These are phyloP conservation scores for Alloascoidea africana DNA, from an alignment of 805 yeast genomes.

Conservation along the genomic window DNA sequence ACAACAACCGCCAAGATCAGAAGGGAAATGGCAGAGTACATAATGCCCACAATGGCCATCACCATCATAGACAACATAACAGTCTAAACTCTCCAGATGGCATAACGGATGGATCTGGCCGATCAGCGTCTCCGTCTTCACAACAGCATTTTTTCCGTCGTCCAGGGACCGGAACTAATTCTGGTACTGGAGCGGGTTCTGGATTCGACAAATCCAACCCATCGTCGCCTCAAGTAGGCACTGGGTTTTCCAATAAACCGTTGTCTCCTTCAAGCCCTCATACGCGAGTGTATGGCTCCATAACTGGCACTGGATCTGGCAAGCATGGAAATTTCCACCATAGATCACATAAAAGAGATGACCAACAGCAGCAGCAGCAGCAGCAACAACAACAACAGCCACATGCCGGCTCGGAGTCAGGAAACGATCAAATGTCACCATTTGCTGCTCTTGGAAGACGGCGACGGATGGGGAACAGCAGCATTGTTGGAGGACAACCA, in stretches of 20 bases:
- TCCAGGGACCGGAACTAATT: neutral
- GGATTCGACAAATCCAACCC: too few species aligned
- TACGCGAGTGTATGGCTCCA: too few species aligned
- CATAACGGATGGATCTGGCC: neutral
- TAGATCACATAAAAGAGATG: neutral
- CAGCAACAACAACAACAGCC: too few species aligned
- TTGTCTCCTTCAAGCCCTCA: neutral
- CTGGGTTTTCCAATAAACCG: neutral
- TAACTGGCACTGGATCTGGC: too few species aligned
- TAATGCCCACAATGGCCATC: neutral
- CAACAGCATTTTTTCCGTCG: neutral
- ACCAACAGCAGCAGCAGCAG: too few species aligned
- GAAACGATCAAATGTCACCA: neutral
- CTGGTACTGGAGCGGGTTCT: too few species aligned
- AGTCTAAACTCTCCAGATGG: too few species aligned
- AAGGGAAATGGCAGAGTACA: too few species aligned
- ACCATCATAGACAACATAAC: neutral
- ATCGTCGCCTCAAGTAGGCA: neutral
- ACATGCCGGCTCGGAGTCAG: neutral
- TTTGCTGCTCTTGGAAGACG: neutral
- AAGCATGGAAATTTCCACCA: too few species aligned
- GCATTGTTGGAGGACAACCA: neutral
- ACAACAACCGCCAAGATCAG: too few species aligned
- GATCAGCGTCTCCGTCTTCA: neutral
- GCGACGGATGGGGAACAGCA: neutral